Percentiles rank a stretch among this genome's conserved stretches.
Evolutionary conservation across 192 early-diverging fungal species (phyloP).

Genomic region (Coemansia furcata): DNA sequence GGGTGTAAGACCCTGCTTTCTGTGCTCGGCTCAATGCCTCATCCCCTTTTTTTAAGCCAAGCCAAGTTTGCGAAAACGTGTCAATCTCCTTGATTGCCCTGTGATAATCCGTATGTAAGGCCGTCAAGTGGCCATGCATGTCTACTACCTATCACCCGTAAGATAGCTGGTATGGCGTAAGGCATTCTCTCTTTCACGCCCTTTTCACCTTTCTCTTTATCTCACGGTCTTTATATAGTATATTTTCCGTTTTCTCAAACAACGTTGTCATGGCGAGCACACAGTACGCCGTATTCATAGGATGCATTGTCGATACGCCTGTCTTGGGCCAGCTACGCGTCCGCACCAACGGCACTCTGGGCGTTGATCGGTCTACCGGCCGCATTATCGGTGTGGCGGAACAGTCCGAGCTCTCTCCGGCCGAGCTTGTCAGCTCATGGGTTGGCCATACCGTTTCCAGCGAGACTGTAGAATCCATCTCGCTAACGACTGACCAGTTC

Average conservation of each 20-base stretch:
- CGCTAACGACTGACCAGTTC: constrained; percentile 63
- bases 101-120: too few species aligned
- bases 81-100: background rate
- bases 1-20: background rate
- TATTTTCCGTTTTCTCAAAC: background rate
- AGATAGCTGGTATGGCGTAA: background rate
- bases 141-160: background rate
- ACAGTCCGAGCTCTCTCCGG: background rate
- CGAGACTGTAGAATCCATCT: constrained; percentile 9
- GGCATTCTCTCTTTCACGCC: background rate
- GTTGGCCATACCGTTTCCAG: constrained; percentile 4
- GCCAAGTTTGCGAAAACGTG: background rate
- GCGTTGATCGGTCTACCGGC: constrained; percentile 60
- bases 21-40: too few species aligned
- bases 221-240: background rate
- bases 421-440: constrained; percentile 31
- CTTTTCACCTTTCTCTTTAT: background rate
- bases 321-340: constrained; percentile 65
- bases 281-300: constrained; percentile 54
- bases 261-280: constrained; percentile 11
- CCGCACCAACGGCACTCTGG: constrained; percentile 62
- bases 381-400: constrained; percentile 61
- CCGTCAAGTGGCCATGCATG: too few species aligned
- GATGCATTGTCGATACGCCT: constrained; percentile 67
- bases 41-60: background rate